Percentiles rank a stretch among this genome's conserved stretches.
These are phyloP conservation scores for Tricharina praecox DNA, from an alignment of 495 filamentous ascomycete genomes.

Conservation along the genomic window DNA sequence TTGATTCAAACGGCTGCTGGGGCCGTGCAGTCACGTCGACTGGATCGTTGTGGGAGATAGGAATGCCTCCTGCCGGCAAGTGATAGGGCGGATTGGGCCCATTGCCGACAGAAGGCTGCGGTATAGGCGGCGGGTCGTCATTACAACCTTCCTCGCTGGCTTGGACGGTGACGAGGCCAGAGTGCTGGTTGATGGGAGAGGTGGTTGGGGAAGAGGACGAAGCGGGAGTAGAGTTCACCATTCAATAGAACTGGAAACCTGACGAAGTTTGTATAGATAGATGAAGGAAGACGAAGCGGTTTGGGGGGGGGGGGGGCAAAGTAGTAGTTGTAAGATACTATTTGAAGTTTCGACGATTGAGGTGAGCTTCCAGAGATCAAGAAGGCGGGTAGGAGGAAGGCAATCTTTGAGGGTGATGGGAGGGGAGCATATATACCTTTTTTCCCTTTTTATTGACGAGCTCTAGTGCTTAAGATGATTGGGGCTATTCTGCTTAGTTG, in stretches of 20 bases:
- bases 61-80: constrained; percentile 24
- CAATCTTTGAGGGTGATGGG: too few relatives aligned
- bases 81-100: neutral
- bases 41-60: constrained; percentile 16
- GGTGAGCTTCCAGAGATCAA: too few relatives aligned
- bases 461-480: too few relatives aligned
- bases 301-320: neutral
- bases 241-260: constrained; percentile 17
- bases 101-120: constrained; percentile 26
- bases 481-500: too few relatives aligned
- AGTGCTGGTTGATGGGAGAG: constrained; percentile 22
- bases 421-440: too few relatives aligned
- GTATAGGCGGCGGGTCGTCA: constrained; percentile 27
- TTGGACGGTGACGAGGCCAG: constrained; percentile 20
- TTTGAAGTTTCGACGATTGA: too few relatives aligned
- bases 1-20: too few relatives aligned
- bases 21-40: constrained; percentile 4
- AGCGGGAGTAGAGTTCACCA: constrained; percentile 24
- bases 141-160: constrained; percentile 24
- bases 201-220: constrained; percentile 21
- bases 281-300: too few relatives aligned
- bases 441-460: too few relatives aligned
- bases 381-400: too few relatives aligned
- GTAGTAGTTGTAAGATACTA: too few relatives aligned
- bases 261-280: neutral